Base-by-base conservation (phyloP, 2,329 filamentous ascomycete species). In the Aspergillus jensenii region DNA sequence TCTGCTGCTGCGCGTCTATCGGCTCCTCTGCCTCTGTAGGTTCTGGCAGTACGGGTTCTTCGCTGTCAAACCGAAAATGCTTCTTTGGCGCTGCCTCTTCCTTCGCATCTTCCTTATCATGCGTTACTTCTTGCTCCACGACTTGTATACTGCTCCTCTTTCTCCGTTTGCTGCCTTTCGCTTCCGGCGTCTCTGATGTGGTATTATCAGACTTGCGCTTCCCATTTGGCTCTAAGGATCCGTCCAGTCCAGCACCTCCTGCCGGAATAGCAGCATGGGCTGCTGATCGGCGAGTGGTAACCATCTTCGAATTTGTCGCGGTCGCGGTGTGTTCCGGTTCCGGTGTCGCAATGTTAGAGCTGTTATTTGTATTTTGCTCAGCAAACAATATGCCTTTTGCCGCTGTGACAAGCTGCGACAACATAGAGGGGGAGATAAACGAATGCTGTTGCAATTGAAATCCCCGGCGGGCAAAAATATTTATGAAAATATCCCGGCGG, bases 1-100 rank as follows among this genome's bases (percentile, higher is more conserved):
- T 55, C 43, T 68, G 61, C 27, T 61, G 54, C 41, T 64, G 56
- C 31, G 60, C 59, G 49, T 69, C 59, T 21, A 60, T 55, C 3
- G 59, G 57, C 39, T 66, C 60, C 47, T 71, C 66, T 2, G 49
- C 52, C 41, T 59, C 57, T 45, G 58, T 58, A 41, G 64, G 57
- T 21, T 65, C 58, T 1, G 65, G 68, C 23, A 67, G 7, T 23
- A 55, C 65, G 25, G 74, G 74, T 21, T 78, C 76, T 59, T 78
- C 76, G 57, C 74, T 78, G 35, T 65, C 76, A 54, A 78, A 78
- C 51, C 75, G 71, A 40, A 77, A 67, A 54, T 77, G 74, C 33
- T 64, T 70, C 46, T 51, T 67, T 4, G 66, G 59, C 7, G 50
- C 61, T 45, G 61, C 33, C 46, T 57, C 54, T 17, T 65, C 58